Evolutionary conservation across 352 stramenopile species (phyloP).

Genomic region (Phytophthora pluvialis): DNA sequence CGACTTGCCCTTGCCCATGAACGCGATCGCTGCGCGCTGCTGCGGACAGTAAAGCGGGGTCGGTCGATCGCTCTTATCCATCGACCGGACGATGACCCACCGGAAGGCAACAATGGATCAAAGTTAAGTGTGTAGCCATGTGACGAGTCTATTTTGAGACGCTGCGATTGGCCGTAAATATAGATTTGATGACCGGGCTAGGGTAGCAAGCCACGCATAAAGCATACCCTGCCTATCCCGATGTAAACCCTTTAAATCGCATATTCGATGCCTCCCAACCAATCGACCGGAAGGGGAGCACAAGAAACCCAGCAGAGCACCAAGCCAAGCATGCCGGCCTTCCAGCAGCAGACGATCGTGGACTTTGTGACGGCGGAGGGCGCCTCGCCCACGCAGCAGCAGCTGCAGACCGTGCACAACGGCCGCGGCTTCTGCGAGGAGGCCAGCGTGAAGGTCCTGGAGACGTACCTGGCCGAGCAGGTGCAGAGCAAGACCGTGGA

Average conservation of each 20-base stretch:
- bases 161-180: conserved; percentile 19
- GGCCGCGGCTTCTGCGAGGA: conserved; percentile 58
- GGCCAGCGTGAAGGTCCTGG: conserved; percentile 54
- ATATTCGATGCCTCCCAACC: conserved; percentile 35
- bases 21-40: conserved; percentile 3
- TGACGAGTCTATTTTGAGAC: conserved; percentile 30
- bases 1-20: conserved; percentile 18
- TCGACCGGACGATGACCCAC: conserved; percentile 15
- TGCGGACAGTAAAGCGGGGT: conserved; percentile 5
- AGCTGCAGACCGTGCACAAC: conserved; percentile 57
- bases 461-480: conserved; percentile 83
- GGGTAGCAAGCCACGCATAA: neutral
- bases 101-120: neutral
- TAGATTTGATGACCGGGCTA: conserved; percentile 3
- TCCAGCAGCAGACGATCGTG: conserved; percentile 67
- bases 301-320: conserved; percentile 23
- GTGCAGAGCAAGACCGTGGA: conserved; percentile 63
- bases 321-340: conserved; percentile 57
- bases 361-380: conserved; percentile 58
- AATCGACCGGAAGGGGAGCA: conserved; percentile 28
- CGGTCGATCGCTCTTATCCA: conserved; percentile 24
- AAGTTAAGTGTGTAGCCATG: conserved; percentile 31
- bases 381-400: conserved; percentile 61
- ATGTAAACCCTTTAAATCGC: conserved; percentile 14
- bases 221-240: conserved; percentile 7